phyloP scores from a whole-genome alignment of 192 early-diverging fungal genomes.

The Phycomyces blakesleeanus region DNA sequence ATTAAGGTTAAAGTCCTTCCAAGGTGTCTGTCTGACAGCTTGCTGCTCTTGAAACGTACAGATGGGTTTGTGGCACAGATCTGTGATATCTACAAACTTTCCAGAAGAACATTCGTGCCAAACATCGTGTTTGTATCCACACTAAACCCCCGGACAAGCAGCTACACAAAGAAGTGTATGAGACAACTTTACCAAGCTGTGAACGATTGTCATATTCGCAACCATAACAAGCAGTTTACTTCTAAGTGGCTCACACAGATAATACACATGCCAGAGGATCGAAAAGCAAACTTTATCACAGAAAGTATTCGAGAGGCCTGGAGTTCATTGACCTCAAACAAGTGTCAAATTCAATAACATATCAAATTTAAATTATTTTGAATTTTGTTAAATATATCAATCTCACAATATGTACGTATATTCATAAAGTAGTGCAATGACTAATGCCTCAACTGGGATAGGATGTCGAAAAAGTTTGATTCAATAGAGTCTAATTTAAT shows the following conservation, averaged over 20 bases:
- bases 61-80: conserved; percentile 49
- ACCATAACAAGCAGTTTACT: conserved; percentile 39
- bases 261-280: conserved; percentile 34
- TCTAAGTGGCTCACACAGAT: conserved; percentile 49
- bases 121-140: conserved; percentile 46
- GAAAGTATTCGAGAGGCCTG: conserved; percentile 37
- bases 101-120: conserved; percentile 32
- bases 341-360: conserved; percentile 23
- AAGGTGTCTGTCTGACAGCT: background rate
- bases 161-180: conserved; percentile 44
- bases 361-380: too few relatives aligned
- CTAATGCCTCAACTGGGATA: too few relatives aligned
- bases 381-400: too few relatives aligned
- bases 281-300: conserved; percentile 43
- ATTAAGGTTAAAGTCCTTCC: too few relatives aligned
- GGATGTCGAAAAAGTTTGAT: too few relatives aligned
- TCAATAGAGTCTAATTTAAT: too few relatives aligned
- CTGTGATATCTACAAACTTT: conserved; percentile 39
- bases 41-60: conserved; percentile 3
- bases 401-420: too few relatives aligned
- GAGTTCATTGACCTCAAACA: conserved; percentile 12
- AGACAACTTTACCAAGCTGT: conserved; percentile 46
- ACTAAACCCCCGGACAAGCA: conserved; percentile 38
- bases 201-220: conserved; percentile 31
- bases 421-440: too few relatives aligned